Evolutionary conservation across 108 stramenopile genomes (phyloP).

Genomic region (Asterionellopsis glacialis): DNA sequence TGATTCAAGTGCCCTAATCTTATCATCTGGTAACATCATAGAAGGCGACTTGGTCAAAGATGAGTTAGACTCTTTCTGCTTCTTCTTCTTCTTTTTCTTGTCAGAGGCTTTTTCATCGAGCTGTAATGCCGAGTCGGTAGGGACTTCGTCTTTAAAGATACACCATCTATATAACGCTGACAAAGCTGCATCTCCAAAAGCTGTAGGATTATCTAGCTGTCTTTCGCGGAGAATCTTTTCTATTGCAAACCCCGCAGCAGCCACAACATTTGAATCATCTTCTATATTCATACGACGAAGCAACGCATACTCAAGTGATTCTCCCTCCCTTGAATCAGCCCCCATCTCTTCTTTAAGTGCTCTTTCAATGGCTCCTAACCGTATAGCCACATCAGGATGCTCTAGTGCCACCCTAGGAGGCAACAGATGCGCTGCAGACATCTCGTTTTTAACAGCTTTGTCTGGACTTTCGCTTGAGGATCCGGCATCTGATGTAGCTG

Average conservation of each 20-base stretch:
- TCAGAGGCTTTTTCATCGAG: neutral
- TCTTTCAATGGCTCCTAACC: conserved; percentile 45
- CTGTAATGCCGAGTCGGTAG: neutral
- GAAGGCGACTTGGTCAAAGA: too few species aligned
- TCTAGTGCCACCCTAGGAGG: conserved; percentile 72
- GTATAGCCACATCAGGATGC: conserved; percentile 53
- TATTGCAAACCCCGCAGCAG: conserved; percentile 45
- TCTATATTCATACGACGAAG: conserved; percentile 55
- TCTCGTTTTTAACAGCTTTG: neutral
- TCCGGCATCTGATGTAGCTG: neutral
- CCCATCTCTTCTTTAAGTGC: conserved; percentile 26
- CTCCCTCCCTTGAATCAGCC: conserved; percentile 11
- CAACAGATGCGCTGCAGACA: conserved; percentile 14
- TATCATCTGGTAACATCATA: neutral
- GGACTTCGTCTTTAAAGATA: neutral
- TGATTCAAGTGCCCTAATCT: too few species aligned
- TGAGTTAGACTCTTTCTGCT: neutral
- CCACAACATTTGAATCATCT: conserved; percentile 44
- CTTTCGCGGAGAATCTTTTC: conserved; percentile 12
- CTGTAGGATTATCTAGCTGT: neutral
- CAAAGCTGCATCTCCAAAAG: conserved; percentile 6
- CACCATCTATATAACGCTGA: conserved; percentile 25
- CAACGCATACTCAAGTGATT: conserved; percentile 37
- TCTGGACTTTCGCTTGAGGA: neutral
- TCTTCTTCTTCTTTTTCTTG: conserved; percentile 1